Evolutionary conservation across 768 basidiomycete species (phyloP), one percentile per base, ranked within the genome.

Genomic region (Cystofilobasidium ferigula): DNA sequence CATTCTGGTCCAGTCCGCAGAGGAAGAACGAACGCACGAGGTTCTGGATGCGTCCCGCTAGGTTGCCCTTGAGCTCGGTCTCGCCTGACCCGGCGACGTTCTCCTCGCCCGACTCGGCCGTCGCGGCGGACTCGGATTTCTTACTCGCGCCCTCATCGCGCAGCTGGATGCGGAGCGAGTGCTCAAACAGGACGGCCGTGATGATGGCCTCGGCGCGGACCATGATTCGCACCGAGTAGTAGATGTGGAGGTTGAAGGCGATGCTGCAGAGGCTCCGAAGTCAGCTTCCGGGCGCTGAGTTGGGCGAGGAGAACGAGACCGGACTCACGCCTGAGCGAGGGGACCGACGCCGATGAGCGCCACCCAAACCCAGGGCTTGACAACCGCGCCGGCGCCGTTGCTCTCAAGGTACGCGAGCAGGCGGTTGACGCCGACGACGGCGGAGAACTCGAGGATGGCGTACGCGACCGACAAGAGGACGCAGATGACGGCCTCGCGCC

Each of bases 41-140:
- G 62, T 87, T 89, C 73, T 86, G 89, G 72, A 89, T 84, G 72
- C 83, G 86, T 13, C 88, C 87, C 42, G 84, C 81, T 24, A 87
- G 74, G 71, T 85, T 84, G 12, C 53, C 51, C 51, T 54, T 54
- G 28, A n/a, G 28, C 30, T 54, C 58, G 71, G 72, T 63, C 73
- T 73, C 13, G 70, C 71, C 24, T 71, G 61, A 43, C 53, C 57
- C 38, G 6, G 43, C 43, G 1, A 32, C 51, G 10, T 53, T 42
- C 5, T 45, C 48, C 9, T 56, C 24, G 40, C 58, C 8, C 47
- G 64, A 9, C 65, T 69, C 2, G 72, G 69, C 22, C 63, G 70
- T 1, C 18, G 30, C 28, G 51, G 30, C 20, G 14, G 51, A 54
- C 7, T 20, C 4, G 47, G 28, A 6, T 26, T 42, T 63, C 22